Base-by-base conservation (phyloP, 2,329 filamentous ascomycete genomes). In the Arachnomyces sp. region DNA sequence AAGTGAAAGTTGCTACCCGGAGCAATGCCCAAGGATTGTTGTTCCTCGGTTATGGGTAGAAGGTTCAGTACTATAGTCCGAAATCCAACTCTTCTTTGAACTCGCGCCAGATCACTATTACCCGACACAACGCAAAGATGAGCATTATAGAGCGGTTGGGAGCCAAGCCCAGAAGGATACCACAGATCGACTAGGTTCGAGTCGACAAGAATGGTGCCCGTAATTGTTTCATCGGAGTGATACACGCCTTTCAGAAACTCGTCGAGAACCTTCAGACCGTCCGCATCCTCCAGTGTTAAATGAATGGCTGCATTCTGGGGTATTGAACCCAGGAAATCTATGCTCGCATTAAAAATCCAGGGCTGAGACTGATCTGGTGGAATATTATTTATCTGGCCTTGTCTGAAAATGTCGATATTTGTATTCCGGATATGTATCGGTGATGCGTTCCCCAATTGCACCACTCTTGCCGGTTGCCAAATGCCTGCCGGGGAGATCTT, bases 1-100 rank as follows among this genome's bases (percentile, higher is more conserved):
- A 82, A 81, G 52, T 81, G 76, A 77, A 75, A 76, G 56, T 76
- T 74, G 35, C 71, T 72, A 7, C 73, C 73, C 0, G 71, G 68
- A n/a, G 72, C 68, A 44, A 79, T 71, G 1, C 77, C 77, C 43
- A 65, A 62, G 2, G 66, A 62, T 1, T 75, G 51, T 44, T 81
- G 73, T 1, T 63, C 65, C 0, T 73, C 65, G 0, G 73, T 74
- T 25, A 80, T 71, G 2, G 69, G 68, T 1, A 63, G 64, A 50
- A 72, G 64, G 43, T 80, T 78, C 13, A 79, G 61, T 4, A 80
- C 71, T 33, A 81, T 79, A 0, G 78, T 80, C 11, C 77, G 66
- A 49, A 82, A 82, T 0, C 77, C 77, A n/a, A 74, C 69, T 7
- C 74, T 65, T 50, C 75, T 78, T 2, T 61, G 72, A 7, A 76